Base-by-base conservation (phyloP, 1,139 yeast genomes). In the Yamadazyma diddensiae region DNA sequence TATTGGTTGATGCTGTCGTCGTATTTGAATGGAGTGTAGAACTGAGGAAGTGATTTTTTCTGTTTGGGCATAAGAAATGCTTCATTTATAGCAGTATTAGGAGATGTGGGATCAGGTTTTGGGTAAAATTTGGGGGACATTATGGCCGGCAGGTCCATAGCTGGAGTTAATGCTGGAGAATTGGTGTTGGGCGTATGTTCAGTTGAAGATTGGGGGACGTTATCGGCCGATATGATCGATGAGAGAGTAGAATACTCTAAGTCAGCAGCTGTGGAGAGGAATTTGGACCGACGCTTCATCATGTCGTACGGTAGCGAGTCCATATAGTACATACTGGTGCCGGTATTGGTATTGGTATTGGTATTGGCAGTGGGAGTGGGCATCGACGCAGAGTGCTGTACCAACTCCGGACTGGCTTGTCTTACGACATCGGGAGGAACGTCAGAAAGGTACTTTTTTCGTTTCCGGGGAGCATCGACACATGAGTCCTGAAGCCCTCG, bases 401-500 rank as follows among this genome's bases (percentile, higher is more conserved):
- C 17, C 9, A 8, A 17, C 11, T 21, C 23, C n/a, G 23, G 23
- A 7, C 11, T 7, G 6, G 23, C n/a, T 10, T 22, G 25, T 5
- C 25, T 14, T 15, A 28, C 41, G 26, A 29, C 37, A 26, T 15
- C 26, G 4, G 31, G 21, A 5, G 81, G 77, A 0, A 73, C 71
- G 42, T 78, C 87, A 20, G 70, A 68, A 33, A 90, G 58, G 47
- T 90, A 90, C 53, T 90, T 90, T 54, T 87, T 86, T 45, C 77
- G 69, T 59, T 90, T 90, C 31, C 97, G 63, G 1, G 94, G 94
- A 4, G 96, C 96, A 62, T 90, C 97, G 30, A 79, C 77, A 59
- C 98, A 90, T 0, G 85, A 68, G n/a, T 62, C 71, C 3, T 70
- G 77, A 18, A 87, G 61, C 0, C 92, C 92, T 45, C 88, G 66